Percentiles rank a stretch among this genome's conserved stretches.
phyloP scores from a whole-genome alignment of 2,329 filamentous ascomycete genomes.

The Colletotrichum falcatum region DNA sequence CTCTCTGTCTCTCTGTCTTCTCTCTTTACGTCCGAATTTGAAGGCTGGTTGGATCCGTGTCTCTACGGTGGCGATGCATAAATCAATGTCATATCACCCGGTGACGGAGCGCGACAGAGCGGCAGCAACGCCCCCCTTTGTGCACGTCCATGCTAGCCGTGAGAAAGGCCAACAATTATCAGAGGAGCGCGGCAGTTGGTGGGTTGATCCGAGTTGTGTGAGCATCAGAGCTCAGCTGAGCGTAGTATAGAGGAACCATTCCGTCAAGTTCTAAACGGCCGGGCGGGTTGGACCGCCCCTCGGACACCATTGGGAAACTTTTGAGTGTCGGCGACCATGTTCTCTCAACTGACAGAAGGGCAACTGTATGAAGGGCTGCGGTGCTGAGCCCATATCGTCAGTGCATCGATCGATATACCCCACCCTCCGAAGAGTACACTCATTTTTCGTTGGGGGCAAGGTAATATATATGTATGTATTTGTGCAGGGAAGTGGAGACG shows the following conservation, averaged over 20 bases:
- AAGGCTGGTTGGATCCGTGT: neutral
- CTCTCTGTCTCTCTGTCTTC: neutral
- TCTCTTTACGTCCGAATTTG: neutral
- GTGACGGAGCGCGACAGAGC: neutral
- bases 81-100: neutral
- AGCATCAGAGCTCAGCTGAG: neutral
- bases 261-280: neutral
- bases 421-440: neutral
- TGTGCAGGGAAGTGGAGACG: slow-evolving; percentile 35
- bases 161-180: neutral
- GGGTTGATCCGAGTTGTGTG: neutral
- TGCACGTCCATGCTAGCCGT: neutral
- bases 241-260: neutral
- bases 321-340: neutral
- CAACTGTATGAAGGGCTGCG: neutral
- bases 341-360: neutral
- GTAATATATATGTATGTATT: slow-evolving; percentile 14
- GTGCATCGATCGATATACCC: neutral
- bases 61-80: slow-evolving; percentile 1
- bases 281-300: slow-evolving; percentile 7
- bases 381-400: neutral
- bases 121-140: neutral
- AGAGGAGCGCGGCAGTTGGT: neutral
- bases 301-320: neutral
- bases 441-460: slow-evolving; percentile 17